Evolutionary conservation across 2,329 filamentous ascomycete species (phyloP), one percentile per base, ranked within the genome.

Genomic region (Cercospora canescens): DNA sequence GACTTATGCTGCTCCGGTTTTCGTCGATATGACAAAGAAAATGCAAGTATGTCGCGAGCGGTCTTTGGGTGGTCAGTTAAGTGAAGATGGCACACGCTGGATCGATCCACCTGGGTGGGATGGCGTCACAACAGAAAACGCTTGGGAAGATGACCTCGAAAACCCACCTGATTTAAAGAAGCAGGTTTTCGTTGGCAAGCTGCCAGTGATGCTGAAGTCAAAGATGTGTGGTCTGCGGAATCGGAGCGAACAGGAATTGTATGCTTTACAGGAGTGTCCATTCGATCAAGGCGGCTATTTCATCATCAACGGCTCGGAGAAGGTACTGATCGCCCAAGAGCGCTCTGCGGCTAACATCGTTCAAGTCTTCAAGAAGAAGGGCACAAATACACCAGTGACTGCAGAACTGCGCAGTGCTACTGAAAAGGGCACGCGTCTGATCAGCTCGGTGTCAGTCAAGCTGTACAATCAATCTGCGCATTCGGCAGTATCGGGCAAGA

Each of bases 261-360:
- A 96, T 78, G 86, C 91, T 55, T 89, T 96, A 79, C 97, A 97
- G 76, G 95, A 99, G 81, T 99, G 95, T 72, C 95, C 95, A 0
- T 99, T 97, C 79, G 95, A 99, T 76, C 95, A 97, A 76, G 95
- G 95, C 72, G 95, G 95, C 71, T 99, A 99, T 81, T 99, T 99
- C 77, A 93, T 99, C 74, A 99, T 99, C 85, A 99, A 99, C 81
- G 95, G 95, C 50, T 96, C 92, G 80, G 95, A 99, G 78, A 99
- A 99, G 85, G 95, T 99, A 24, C 83, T 99, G 72, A 99, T 99
- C 74, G 95, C 95, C 1, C 95, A 99, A 79, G 95, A 99, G 80
- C 91, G 95, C 69, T 97, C 94, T 77, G 95, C 95, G 45, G 95
- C 94, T 76, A 99, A 99, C 77, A 99, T 98, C 66, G 95, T 99